Conservation (phyloP, 177 flowering plant genomes). For the Vitis hybrid region DNA sequence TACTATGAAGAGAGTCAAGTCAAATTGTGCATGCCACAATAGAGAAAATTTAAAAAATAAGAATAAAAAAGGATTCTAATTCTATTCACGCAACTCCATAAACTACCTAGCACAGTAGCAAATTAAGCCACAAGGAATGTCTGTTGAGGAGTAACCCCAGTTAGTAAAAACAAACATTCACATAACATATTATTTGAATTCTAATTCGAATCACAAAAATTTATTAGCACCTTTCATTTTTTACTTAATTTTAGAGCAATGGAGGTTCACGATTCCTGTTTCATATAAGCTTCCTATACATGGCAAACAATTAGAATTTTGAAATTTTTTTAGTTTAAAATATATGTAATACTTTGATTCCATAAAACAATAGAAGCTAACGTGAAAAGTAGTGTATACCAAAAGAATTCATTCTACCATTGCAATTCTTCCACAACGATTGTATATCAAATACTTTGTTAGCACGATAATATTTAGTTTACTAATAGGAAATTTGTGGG, state of each 20-base stretch:
- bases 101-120: background rate
- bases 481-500: background rate
- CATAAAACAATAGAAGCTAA: background rate
- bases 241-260: no score
- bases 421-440: no score
- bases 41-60: background rate
- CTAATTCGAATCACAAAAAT: background rate
- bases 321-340: no score
- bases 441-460: no score
- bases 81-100: background rate
- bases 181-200: background rate
- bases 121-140: background rate
- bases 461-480: no score
- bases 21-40: slow-evolving; percentile 46
- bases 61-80: background rate
- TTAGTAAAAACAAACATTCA: background rate
- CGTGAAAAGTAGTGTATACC: background rate
- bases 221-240: background rate
- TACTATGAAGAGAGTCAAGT: slow-evolving; percentile 81
- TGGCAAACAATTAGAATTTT: no score
- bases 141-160: background rate
- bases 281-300: no score
- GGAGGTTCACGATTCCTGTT: no score
- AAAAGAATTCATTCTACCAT: background rate
- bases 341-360: no score